Percentiles rank a stretch among this genome's conserved stretches.
Conservation (phyloP, 2,329 filamentous ascomycete genomes). For the Trichophyton simii region DNA sequence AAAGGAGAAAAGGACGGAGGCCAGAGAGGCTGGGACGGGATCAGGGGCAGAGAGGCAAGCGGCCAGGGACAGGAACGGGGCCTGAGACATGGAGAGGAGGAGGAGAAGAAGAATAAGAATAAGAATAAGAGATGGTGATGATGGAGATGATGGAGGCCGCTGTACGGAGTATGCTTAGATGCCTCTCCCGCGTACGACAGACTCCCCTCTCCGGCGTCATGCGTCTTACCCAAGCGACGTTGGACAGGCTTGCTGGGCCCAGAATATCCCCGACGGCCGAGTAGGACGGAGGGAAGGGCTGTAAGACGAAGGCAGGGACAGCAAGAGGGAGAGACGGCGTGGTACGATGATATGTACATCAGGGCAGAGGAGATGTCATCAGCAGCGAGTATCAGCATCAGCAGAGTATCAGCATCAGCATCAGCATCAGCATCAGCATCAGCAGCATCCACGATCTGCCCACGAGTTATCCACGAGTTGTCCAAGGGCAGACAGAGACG, state of each 20-base stretch:
- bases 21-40: not conserved
- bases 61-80: not conserved
- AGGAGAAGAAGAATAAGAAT: not conserved
- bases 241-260: not conserved
- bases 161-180: not conserved
- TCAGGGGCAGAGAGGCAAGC: not conserved
- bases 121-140: not conserved
- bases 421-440: not conserved
- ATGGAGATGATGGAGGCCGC: not conserved
- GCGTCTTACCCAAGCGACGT: slow-evolving; percentile 1
- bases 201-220: not conserved
- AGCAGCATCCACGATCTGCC: too few species aligned
- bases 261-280: not conserved
- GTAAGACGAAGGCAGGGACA: not conserved
- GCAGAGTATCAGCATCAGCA: not conserved
- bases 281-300: not conserved
- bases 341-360: not conserved
- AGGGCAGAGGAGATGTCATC: not conserved
- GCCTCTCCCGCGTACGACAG: not conserved
- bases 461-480: too few species aligned
- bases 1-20: not conserved
- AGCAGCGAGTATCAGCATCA: not conserved
- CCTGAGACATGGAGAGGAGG: not conserved
- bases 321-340: not conserved
- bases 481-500: too few species aligned